phyloP scores from a whole-genome alignment of 257 asterid species.

The Capsicum rhomboideum region DNA sequence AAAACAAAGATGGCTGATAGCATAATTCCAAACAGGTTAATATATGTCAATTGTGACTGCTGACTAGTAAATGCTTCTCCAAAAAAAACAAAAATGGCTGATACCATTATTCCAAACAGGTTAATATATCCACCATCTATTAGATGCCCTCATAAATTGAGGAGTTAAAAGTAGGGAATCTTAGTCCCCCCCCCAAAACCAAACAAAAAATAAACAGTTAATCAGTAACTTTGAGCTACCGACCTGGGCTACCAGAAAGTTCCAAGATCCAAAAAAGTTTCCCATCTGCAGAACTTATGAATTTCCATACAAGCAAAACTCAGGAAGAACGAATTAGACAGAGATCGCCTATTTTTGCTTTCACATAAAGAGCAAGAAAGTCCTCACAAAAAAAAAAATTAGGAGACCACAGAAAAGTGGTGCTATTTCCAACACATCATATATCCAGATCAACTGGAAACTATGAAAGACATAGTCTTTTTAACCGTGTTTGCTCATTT shows the following conservation, averaged over 20 bases:
- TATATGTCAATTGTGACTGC: too few relatives aligned
- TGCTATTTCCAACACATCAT: not conserved
- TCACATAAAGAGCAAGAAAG: not conserved
- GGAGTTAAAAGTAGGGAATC: not conserved
- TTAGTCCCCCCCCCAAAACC: too few relatives aligned
- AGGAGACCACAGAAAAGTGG: not conserved
- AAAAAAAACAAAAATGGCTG: too few relatives aligned
- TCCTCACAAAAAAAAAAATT: not conserved
- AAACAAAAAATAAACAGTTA: not conserved
- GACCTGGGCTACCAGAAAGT: not conserved
- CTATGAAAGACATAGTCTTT: not conserved
- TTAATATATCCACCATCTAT: too few relatives aligned
- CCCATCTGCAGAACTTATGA: not conserved
- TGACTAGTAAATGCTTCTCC: too few relatives aligned
- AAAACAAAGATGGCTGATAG: not conserved
- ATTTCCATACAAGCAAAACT: not conserved
- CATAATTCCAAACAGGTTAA: too few relatives aligned
- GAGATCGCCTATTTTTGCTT: not conserved
- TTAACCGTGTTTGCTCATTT: not conserved
- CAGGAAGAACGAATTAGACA: not conserved
- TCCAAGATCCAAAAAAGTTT: not conserved
- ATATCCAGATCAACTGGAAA: not conserved
- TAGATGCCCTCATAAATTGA: not conserved
- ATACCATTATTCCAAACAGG: too few relatives aligned
- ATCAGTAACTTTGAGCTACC: not conserved